Conservation (phyloP, 257 asterid species). For the Solanum chiquidenum region DNA sequence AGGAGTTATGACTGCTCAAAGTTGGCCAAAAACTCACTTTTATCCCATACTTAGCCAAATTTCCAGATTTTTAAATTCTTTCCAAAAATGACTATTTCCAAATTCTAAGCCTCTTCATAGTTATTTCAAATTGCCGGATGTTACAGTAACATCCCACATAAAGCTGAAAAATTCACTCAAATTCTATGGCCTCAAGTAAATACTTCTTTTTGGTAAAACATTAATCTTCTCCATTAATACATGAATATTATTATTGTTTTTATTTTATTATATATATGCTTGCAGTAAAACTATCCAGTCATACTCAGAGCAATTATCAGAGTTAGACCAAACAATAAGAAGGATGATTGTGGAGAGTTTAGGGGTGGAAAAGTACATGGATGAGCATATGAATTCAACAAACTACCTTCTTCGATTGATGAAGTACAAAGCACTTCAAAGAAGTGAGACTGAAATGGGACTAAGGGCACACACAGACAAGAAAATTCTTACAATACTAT, state of each 20-base stretch:
- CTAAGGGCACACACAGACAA: constrained; percentile 38
- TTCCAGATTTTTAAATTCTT: too few species aligned
- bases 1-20: too few species aligned
- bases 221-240: background rate
- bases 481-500: constrained; percentile 26
- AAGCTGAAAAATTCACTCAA: constrained; percentile 16
- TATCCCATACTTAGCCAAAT: too few species aligned
- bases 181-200: constrained; percentile 35
- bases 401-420: constrained; percentile 29
- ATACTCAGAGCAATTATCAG: constrained; percentile 21
- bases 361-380: constrained; percentile 31
- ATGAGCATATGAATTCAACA: constrained; percentile 32
- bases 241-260: background rate
- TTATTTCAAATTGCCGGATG: too few species aligned
- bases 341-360: constrained; percentile 38
- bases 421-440: constrained; percentile 33
- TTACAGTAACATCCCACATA: fast-evolving
- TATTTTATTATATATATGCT: background rate
- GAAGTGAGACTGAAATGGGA: constrained; percentile 16
- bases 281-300: constrained; percentile 24
- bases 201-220: constrained; percentile 29
- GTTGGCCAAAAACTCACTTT: too few species aligned
- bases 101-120: too few species aligned
- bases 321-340: constrained; percentile 35
- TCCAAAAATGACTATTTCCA: too few species aligned